Evolutionary conservation across 176 grass and related monocot species (phyloP).

Genomic region (Chrysopogon serrulatus): DNA sequence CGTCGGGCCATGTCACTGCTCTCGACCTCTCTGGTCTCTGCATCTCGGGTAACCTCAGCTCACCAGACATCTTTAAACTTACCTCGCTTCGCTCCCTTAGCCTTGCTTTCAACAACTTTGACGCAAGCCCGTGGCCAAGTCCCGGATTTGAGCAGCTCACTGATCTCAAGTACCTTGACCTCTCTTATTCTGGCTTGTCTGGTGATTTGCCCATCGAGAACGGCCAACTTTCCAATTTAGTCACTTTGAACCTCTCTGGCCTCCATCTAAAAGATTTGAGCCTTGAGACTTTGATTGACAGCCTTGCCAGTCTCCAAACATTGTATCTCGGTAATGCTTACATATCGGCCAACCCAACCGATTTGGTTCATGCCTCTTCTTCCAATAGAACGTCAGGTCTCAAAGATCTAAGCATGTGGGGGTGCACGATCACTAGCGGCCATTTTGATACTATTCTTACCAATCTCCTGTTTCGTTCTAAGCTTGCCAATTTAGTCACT

Average conservation of each 20-base stretch:
- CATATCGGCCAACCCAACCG: not conserved
- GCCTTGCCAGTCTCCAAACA: constrained; percentile 31
- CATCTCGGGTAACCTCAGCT: constrained; percentile 24
- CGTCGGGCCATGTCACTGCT: constrained; percentile 11
- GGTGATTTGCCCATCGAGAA: constrained; percentile 33
- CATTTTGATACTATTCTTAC: constrained; percentile 7
- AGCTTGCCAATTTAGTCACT: not conserved
- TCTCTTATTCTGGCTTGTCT: constrained; percentile 38
- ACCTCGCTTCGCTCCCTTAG: constrained; percentile 35
- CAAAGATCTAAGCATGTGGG: constrained; percentile 22
- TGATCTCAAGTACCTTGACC: constrained; percentile 30
- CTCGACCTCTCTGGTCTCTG: constrained; percentile 21
- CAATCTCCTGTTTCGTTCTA: constrained; percentile 1
- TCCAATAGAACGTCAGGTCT: constrained; percentile 7
- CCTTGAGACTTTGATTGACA: constrained; percentile 24
- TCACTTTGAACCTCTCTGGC: constrained; percentile 6
- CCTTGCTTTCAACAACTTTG: constrained; percentile 37
- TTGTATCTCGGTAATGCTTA: constrained; percentile 13
- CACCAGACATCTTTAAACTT: constrained; percentile 28
- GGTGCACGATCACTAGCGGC: constrained; percentile 9
- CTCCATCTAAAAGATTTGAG: constrained; percentile 17
- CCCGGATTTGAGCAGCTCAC: constrained; percentile 20
- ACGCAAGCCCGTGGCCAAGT: not conserved
- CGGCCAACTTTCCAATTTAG: constrained; percentile 31
- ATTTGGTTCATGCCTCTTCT: not conserved